Percentiles rank a stretch among this genome's conserved stretches.
These are phyloP conservation scores for Cucumis hystrix DNA, from an alignment of 306 rosid species.

Conservation along the genomic window DNA sequence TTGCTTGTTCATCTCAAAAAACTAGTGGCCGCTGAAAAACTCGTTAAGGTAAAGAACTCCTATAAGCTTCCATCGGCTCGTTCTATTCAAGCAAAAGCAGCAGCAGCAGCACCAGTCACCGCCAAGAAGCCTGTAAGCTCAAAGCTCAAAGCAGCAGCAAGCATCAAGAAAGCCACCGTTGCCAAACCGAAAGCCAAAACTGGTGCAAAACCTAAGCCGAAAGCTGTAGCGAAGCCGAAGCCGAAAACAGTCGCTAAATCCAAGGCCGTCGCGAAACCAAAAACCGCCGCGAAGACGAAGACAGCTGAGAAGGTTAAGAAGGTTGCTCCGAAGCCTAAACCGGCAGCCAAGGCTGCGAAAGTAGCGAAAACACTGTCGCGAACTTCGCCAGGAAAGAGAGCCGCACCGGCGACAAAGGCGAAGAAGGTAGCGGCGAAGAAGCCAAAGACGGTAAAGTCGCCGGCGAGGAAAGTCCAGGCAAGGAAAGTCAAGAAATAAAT, in stretches of 20 bases:
- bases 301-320: not conserved
- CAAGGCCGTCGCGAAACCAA: conserved; percentile 8
- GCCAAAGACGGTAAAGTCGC: conserved; percentile 15
- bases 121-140: conserved; percentile 5
- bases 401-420: conserved; percentile 7
- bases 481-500: conserved; percentile 26
- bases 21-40: conserved; percentile 46
- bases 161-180: not conserved
- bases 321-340: conserved; percentile 10
- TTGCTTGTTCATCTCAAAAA: conserved; percentile 49
- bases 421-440: conserved; percentile 8
- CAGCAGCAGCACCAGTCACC: conserved; percentile 14
- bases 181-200: not conserved
- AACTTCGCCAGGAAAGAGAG: conserved; percentile 9
- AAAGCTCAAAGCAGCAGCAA: conserved; percentile 7
- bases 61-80: conserved; percentile 40
- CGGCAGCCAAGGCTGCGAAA: not conserved
- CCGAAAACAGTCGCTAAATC: not conserved
- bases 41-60: conserved; percentile 68
- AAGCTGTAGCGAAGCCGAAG: not conserved
- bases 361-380: not conserved
- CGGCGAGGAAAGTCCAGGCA: conserved; percentile 23
- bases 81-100: not conserved
- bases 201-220: not conserved
- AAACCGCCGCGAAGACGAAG: not conserved